Evolutionary conservation across 306 rosid species (phyloP), one percentile per base, ranked within the genome.

Genomic region (Cicer arietinum): DNA sequence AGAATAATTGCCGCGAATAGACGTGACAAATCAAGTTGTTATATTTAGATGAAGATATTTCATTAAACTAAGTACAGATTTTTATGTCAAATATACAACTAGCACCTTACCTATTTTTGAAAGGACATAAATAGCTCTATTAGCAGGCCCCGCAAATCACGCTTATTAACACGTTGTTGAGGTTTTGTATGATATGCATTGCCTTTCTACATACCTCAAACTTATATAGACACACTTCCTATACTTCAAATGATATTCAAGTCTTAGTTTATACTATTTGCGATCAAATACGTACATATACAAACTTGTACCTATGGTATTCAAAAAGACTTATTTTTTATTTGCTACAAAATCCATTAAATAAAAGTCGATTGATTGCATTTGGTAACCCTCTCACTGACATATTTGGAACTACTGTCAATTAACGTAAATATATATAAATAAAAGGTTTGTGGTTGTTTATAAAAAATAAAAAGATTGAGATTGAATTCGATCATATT

Each of bases 1-100:
- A 8, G 60, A 74, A 48, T 80, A 61, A 61, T 83, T 14, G 61
- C 84, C 59, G 9, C 60, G 58, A 69, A 54, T 74, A 83, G 70
- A 47, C 83, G 53, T 68, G 53, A 81, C 54, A 6, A 61, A 16
- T 30, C 80, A 80, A 80, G 60, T 67, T 77, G 18, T 61, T 20
- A 69, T 78, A 41, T 40, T 7, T 71, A 54, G 69, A 79, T 68
- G 25, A 20, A 30, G 57, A 74, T 78, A 74, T 62, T 35, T 76
- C 39, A 69, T 59, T 81, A 62, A 52, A 52, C 14, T 59, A 67
- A 10, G 40, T 40, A 43, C 1, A 41, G 43, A 57, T n/a, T 58
- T 58, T 22, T 7, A 18, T 58, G 64, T 42, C 35, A 40, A 54
- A 16, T n/a, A 43, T 43, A 40, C 84, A 80, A 68, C 59, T 74